These are phyloP conservation scores for Goniomonas avonlea DNA, from an alignment of 78 protist species.

Conservation along the genomic window DNA sequence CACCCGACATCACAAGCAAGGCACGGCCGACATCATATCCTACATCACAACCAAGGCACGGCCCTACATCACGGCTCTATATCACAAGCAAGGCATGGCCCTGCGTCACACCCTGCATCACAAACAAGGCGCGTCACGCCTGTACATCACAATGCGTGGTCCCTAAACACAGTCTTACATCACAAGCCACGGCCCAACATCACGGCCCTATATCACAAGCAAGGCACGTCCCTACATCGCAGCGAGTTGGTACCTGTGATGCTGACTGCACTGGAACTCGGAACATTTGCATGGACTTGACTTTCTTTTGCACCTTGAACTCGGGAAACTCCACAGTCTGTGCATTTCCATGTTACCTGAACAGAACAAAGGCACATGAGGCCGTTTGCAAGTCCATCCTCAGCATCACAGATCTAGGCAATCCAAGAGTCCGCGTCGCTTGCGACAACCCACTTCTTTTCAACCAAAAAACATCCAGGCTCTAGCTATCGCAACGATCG, in stretches of 20 bases:
- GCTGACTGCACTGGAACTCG: constrained; percentile 52
- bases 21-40: too few relatives aligned
- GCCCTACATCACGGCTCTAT: neutral
- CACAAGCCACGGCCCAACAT: neutral
- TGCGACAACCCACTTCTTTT: constrained; percentile 4
- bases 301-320: constrained; percentile 33
- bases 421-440: neutral
- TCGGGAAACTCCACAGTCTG: constrained; percentile 37
- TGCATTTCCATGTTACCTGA: neutral
- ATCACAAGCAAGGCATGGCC: neutral
- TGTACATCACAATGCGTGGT: neutral
- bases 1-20: neutral
- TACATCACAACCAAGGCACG: too few relatives aligned
- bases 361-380: neutral
- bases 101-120: neutral
- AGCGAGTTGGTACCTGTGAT: neutral
- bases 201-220: neutral
- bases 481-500: neutral
- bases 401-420: neutral
- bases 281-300: constrained; percentile 93
- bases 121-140: neutral
- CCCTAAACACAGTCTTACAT: neutral
- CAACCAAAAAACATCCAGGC: neutral
- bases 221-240: neutral
- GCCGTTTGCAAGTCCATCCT: neutral